Evolutionary conservation across 2,329 filamentous ascomycete species (phyloP).

Genomic region (Ceratocystis albifundus): DNA sequence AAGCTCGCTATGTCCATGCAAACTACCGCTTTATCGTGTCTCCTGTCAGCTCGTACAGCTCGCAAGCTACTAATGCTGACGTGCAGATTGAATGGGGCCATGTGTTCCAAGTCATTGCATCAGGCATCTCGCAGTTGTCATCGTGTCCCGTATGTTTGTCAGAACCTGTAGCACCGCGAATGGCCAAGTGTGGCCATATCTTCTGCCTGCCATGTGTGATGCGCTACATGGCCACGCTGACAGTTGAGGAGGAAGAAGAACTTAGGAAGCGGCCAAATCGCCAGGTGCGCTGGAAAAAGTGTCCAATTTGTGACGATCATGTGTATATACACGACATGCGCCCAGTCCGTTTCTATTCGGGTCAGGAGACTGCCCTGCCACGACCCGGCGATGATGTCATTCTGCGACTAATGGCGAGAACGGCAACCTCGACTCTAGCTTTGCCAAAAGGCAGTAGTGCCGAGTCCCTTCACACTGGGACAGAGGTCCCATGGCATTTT

Average conservation of each 20-base stretch:
- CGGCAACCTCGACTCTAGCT: constrained; percentile 70
- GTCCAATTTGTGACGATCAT: constrained; percentile 86
- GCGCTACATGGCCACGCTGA: constrained; percentile 70
- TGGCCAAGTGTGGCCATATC: constrained; percentile 95
- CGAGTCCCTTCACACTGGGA: constrained; percentile 54
- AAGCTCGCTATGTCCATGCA: constrained; percentile 80
- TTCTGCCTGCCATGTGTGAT: constrained; percentile 91
- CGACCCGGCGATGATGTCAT: constrained; percentile 82
- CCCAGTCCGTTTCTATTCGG: constrained; percentile 81
- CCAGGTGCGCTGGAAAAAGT: constrained; percentile 78
- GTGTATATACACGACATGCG: constrained; percentile 86
- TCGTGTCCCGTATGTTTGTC: constrained; percentile 93
- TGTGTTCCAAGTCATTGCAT: constrained; percentile 84
- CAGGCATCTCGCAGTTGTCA: constrained; percentile 72
- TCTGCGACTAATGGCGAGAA: constrained; percentile 70
- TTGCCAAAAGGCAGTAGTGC: constrained; percentile 65
- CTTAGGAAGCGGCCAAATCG: constrained; percentile 46
- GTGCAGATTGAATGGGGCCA: constrained; percentile 81
- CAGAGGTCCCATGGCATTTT: constrained; percentile 89
- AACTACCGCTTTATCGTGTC: constrained; percentile 96
- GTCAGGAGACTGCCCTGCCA: constrained; percentile 72
- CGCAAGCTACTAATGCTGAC: constrained; percentile 76
- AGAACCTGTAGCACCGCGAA: constrained; percentile 81
- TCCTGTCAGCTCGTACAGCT: constrained; percentile 64
- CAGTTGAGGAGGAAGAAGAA: constrained; percentile 58